phyloP scores from a whole-genome alignment of 208 protist species.

The Tritrichomonas musculus region DNA sequence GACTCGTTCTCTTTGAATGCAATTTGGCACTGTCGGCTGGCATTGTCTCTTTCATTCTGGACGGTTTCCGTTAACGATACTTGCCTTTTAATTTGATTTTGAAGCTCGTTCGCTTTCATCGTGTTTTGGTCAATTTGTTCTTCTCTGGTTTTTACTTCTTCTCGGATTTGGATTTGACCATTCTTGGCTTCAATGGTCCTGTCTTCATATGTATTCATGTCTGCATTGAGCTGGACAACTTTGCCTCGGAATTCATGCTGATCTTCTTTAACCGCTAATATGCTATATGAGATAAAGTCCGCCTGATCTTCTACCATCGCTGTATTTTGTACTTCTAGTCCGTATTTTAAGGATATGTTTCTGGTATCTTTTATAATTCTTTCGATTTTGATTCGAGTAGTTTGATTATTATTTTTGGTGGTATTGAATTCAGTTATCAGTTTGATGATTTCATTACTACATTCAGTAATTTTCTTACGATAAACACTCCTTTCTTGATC shows the following conservation, averaged over 20 bases:
- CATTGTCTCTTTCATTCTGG: neutral
- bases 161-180: neutral
- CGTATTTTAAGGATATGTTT: neutral
- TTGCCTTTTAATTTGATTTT: neutral
- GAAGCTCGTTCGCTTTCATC: neutral
- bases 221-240: neutral
- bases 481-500: conserved; percentile 78
- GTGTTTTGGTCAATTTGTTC: neutral
- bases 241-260: neutral
- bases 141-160: conserved; percentile 16
- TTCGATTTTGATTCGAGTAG: neutral
- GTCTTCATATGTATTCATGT: neutral
- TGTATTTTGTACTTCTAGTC: conserved; percentile 37
- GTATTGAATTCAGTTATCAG: conserved; percentile 76
- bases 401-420: conserved; percentile 63
- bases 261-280: conserved; percentile 57
- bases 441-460: conserved; percentile 74
- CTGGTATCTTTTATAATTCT: neutral
- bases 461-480: conserved; percentile 73
- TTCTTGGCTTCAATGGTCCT: neutral
- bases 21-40: neutral
- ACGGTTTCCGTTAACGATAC: neutral
- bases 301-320: conserved; percentile 54
- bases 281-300: conserved; percentile 66
- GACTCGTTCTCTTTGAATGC: neutral